These are phyloP conservation scores for Cyberlindnera euphorbiiphila DNA, from an alignment of 805 yeast genomes.

Conservation along the genomic window DNA sequence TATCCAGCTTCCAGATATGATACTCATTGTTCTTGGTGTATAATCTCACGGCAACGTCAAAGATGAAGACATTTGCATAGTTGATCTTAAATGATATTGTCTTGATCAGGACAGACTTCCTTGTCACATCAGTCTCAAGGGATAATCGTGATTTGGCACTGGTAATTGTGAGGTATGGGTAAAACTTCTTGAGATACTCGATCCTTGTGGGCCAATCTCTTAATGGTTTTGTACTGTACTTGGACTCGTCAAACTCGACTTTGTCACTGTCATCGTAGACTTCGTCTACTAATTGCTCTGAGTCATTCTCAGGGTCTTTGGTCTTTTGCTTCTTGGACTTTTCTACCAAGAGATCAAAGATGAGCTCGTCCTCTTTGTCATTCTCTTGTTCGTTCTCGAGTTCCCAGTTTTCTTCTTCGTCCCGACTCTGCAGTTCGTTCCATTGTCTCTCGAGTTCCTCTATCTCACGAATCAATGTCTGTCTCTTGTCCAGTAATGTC, in stretches of 20 bases:
- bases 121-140: constrained; percentile 13
- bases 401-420: constrained; percentile 13
- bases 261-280: constrained; percentile 7
- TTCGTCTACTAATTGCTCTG: constrained; percentile 6
- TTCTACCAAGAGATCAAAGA: constrained; percentile 12
- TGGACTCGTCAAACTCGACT: constrained; percentile 11
- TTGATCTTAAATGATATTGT: constrained; percentile 18
- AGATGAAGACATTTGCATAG: constrained; percentile 12
- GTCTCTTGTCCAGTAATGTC: constrained; percentile 12
- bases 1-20: constrained; percentile 11
- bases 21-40: constrained; percentile 12
- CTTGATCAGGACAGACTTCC: constrained; percentile 15
- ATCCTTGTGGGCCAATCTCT: constrained; percentile 23
- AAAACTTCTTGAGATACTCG: constrained; percentile 23
- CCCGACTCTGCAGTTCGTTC: constrained; percentile 18
- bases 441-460: constrained; percentile 18
- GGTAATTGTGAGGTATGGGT: constrained; percentile 19
- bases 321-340: constrained; percentile 3
- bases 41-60: constrained; percentile 17
- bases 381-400: constrained; percentile 1
- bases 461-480: constrained; percentile 17
- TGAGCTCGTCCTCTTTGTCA: constrained; percentile 12
- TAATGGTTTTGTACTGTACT: constrained; percentile 21
- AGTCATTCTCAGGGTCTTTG: background rate
- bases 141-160: constrained; percentile 17